phyloP scores from a whole-genome alignment of 2,329 filamentous ascomycete genomes.

The Coniochaeta sp. region DNA sequence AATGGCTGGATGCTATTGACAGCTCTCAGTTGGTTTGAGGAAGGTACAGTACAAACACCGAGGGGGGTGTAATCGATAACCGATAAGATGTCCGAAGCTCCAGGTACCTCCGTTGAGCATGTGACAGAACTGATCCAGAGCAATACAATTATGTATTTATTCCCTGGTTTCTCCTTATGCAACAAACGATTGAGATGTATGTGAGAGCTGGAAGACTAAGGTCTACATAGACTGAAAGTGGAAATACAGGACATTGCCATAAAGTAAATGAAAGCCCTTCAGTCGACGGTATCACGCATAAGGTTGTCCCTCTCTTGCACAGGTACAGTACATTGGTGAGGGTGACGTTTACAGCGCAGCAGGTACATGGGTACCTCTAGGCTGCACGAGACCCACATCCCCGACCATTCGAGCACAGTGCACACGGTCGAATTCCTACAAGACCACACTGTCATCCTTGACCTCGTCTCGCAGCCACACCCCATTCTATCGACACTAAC shows the following conservation, averaged over 20 bases:
- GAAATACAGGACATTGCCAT: no score
- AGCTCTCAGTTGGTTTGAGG: no score
- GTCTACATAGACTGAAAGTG: no score
- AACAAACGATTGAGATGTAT: no score
- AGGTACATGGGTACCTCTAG: neutral
- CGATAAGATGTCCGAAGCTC: neutral
- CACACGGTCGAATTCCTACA: neutral
- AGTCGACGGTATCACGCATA: no score
- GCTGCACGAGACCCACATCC: neutral
- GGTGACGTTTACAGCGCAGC: neutral
- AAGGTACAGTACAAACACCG: neutral
- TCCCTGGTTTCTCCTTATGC: no score
- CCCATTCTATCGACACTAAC: neutral
- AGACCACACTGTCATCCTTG: slow-evolving; percentile 2
- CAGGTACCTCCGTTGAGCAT: neutral
- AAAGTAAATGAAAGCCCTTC: no score
- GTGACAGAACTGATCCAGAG: neutral
- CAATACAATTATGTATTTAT: no score
- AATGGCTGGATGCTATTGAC: neutral
- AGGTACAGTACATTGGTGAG: no score
- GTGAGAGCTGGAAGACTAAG: no score
- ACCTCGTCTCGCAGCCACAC: slow-evolving; percentile 1
- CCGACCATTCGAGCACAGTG: neutral
- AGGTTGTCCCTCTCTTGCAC: no score
- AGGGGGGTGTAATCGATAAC: neutral